Evolutionary conservation across 2,329 filamentous ascomycete species (phyloP).

Genomic region (Ophiobolus disseminans): DNA sequence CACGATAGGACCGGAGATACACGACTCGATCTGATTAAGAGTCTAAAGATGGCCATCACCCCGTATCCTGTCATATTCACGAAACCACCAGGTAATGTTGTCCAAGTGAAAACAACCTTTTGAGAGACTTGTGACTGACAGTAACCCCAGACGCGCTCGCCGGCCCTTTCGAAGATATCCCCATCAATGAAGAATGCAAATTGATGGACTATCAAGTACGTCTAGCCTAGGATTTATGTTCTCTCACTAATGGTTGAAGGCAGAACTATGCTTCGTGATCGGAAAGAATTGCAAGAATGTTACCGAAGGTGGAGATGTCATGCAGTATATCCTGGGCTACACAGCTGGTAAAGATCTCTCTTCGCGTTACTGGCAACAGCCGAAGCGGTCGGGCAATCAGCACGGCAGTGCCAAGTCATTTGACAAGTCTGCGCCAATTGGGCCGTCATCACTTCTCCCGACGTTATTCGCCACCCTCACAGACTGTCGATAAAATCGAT

Average conservation of each 20-base stretch:
- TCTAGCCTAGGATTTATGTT: no score
- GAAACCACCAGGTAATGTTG: no score
- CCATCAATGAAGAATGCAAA: constrained; percentile 13
- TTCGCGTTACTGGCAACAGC: constrained; percentile 55
- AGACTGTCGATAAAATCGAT: constrained; percentile 50
- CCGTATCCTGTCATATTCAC: no score
- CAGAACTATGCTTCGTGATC: constrained; percentile 51
- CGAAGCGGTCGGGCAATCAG: constrained; percentile 39
- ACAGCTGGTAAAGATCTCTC: constrained; percentile 61
- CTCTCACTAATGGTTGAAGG: no score
- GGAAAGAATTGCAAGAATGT: constrained; percentile 59
- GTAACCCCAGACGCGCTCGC: no score
- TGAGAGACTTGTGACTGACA: no score
- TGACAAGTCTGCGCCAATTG: constrained; percentile 59
- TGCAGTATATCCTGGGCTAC: constrained; percentile 58
- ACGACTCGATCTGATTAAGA: no score
- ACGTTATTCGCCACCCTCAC: constrained; percentile 49
- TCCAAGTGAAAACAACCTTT: no score
- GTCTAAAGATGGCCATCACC: not conserved
- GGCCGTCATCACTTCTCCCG: constrained; percentile 53
- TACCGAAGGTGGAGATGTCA: constrained; percentile 42
- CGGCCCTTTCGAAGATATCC: no score
- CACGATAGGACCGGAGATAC: not conserved
- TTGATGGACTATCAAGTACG: constrained; percentile 4
- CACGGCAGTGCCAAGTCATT: constrained; percentile 61